Evolutionary conservation across 31 red algal genomes (phyloP).

Genomic region (Endocladia muricata): DNA sequence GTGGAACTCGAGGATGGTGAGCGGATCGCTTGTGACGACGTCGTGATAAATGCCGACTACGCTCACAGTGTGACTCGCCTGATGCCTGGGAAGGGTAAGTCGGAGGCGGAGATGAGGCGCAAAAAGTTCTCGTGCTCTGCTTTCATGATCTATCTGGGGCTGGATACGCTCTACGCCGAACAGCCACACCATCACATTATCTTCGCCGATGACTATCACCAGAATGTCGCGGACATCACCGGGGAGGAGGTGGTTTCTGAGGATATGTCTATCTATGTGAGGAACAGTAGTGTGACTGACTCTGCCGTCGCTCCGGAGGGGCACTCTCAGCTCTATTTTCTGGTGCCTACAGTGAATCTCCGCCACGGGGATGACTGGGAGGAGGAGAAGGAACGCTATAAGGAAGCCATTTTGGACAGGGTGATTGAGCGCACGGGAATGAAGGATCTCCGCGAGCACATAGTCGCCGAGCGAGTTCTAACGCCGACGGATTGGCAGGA

Average conservation of each 20-base stretch:
- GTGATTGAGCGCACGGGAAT: no score
- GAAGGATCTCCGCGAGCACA: not conserved
- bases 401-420: not conserved
- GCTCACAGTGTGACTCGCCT: no score
- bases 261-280: not conserved
- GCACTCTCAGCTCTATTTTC: not conserved
- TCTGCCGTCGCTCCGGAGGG: not conserved
- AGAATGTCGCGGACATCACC: not conserved
- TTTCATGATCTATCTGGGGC: constrained; percentile 14
- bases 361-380: not conserved
- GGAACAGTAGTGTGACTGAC: not conserved
- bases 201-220: not conserved
- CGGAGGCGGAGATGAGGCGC: no score
- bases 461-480: not conserved
- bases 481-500: not conserved
- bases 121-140: no score
- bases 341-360: not conserved
- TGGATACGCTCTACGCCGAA: not conserved
- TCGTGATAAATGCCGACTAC: no score
- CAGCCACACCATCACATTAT: constrained; percentile 3
- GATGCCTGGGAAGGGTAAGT: no score
- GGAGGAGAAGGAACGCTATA: not conserved
- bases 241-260: not conserved
- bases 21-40: no score
- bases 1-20: no score